Evolutionary conservation across 257 asterid genomes (phyloP).

Genomic region (Vinca minor): DNA sequence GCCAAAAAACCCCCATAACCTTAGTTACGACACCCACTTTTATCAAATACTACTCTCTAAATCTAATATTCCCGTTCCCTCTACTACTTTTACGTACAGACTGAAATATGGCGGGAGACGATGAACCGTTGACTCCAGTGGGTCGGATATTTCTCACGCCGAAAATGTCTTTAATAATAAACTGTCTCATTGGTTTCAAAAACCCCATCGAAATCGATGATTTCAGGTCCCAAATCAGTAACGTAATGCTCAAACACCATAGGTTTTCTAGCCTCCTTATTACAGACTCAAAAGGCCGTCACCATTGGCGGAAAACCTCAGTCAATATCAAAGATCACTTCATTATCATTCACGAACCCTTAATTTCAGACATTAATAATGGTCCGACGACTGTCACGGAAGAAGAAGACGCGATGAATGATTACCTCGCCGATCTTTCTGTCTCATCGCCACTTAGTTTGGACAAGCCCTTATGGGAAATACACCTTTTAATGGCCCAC

Average conservation of each 20-base stretch:
- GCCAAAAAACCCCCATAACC: no score
- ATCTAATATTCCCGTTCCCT: no score
- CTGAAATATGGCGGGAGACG: conserved; percentile 23
- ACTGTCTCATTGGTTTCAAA: conserved; percentile 34
- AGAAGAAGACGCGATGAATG: conserved; percentile 55
- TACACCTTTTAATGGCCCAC: conserved; percentile 57
- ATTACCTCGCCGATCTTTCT: conserved; percentile 43
- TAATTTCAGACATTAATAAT: no score
- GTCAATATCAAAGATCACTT: conserved; percentile 58
- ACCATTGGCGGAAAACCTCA: conserved; percentile 48
- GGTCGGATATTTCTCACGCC: conserved; percentile 60
- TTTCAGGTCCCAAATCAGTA: conserved; percentile 25
- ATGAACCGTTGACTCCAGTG: conserved; percentile 66
- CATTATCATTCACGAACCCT: conserved; percentile 25
- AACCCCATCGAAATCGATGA: conserved; percentile 35
- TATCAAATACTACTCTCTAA: no score
- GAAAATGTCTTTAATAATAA: conserved; percentile 35
- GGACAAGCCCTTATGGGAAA: conserved; percentile 74
- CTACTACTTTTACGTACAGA: no score
- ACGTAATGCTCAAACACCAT: conserved; percentile 44
- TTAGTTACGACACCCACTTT: no score
- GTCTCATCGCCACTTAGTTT: conserved; percentile 45
- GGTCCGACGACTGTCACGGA: conserved; percentile 20
- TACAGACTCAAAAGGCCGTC: conserved; percentile 43
- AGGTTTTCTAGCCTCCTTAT: conserved; percentile 69